phyloP scores from a whole-genome alignment of 2,329 filamentous ascomycete species.

The Corynespora cassiicola region DNA sequence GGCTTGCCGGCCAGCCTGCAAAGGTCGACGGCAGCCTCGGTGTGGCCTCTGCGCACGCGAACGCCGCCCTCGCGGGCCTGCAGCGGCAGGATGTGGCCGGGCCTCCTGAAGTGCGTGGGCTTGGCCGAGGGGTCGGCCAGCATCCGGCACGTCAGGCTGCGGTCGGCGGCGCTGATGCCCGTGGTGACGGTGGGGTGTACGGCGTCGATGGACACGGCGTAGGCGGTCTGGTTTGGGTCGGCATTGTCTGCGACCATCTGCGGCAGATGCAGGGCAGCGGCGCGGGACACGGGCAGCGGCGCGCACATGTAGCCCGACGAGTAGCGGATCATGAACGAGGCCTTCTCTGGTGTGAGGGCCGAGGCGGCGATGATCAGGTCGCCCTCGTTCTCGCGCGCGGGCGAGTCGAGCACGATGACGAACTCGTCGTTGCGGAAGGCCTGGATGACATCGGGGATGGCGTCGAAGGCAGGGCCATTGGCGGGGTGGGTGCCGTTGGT shows the following conservation, averaged over 20 bases:
- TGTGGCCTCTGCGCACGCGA: constrained; percentile 81
- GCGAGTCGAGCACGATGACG: constrained; percentile 92
- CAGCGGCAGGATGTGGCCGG: constrained; percentile 90
- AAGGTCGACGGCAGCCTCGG: constrained; percentile 91
- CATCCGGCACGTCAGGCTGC: constrained; percentile 78
- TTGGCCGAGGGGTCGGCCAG: constrained; percentile 70
- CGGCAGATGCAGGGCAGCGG: constrained; percentile 75
- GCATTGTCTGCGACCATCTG: constrained; percentile 83
- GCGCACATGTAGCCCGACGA: constrained; percentile 90
- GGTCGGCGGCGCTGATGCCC: constrained; percentile 88
- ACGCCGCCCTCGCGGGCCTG: constrained; percentile 82
- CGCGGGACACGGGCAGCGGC: constrained; percentile 74
- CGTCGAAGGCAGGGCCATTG: constrained; percentile 51
- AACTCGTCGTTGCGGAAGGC: constrained; percentile 74
- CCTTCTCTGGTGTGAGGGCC: constrained; percentile 83
- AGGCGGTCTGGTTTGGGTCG: constrained; percentile 90
- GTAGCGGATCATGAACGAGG: constrained; percentile 95
- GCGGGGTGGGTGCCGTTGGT: constrained; percentile 30
- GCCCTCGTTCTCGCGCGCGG: constrained; percentile 94
- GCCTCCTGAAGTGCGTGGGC: constrained; percentile 72
- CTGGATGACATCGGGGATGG: constrained; percentile 53
- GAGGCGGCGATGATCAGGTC: constrained; percentile 95
- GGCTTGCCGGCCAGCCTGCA: constrained; percentile 79
- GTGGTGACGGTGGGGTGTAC: constrained; percentile 72
- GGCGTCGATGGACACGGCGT: constrained; percentile 88